Evolutionary conservation across 1,139 yeast species (phyloP), one percentile per base, ranked within the genome.

Genomic region (Debaryomyces coudertii): DNA sequence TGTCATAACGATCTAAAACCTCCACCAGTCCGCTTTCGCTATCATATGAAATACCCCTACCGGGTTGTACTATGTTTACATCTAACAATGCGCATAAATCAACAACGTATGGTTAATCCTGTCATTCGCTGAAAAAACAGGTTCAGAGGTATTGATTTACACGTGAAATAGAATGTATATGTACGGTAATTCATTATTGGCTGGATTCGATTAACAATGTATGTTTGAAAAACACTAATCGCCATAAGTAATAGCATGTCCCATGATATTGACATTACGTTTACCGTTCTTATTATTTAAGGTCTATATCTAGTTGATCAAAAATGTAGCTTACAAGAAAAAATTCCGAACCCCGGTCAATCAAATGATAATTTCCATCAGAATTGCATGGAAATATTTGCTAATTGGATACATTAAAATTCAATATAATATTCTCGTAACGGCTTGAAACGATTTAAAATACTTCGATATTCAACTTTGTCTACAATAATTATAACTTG

Each of bases 331-430:
- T n/a, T n/a, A 27, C 4, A 12, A 25, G 33, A 5, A 24, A 36
- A 16, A 16, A 38, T 28, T 22, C 41, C 41, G 41, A 38, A 38
- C 25, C 23, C 33, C 41, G 41, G 41, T 38, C 34, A 28, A 38
- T 24, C 22, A 25, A 11, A 8, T 15, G 29, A 16, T 36, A 36
- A 36, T 24, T 25, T 25, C 29, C 7, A 25, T 23, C 15, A n/a
- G 7, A 23, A 20, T 20, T 14, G 29, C 22, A 23, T 16, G 34
- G 25, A 27, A 22, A 16, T 22, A 38, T 18, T 12, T 22, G 18
- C 15, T 38, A 38, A 38, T 38, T 28, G 41, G 41, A 38, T 38
- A 36, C 22, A 38, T 23, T 27, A 25, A 25, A 8, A 18, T 7
- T 6, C 2, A 11, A 2, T 5, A 11, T 11, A 7, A 6, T 18